Base-by-base conservation (phyloP, 176 grass and related monocot genomes). In the Avena atlantica region DNA sequence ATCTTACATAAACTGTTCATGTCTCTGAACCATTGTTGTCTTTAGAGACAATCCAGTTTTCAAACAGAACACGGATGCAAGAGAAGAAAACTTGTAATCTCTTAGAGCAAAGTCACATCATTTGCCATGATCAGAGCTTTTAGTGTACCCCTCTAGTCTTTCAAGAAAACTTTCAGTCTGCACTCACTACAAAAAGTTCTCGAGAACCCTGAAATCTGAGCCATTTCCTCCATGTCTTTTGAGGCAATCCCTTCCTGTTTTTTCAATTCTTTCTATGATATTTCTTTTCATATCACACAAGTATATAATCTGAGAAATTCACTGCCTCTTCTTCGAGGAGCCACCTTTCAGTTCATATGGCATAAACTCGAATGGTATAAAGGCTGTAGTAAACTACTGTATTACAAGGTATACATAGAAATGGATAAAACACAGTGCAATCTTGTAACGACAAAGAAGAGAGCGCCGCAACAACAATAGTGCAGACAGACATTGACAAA, bases 101-200 rank as follows among this genome's bases (percentile, higher is more conserved):
- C 16, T 62, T 74, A 13, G 17, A 81, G 50, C 25, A 78, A 77
- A 77, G 25, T 9, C 9, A 20, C 40, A 78, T 86, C 52, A 71
- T 78, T 70, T 51, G 42, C 34, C 80, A 83, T 49, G 80, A 84
- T 84, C 49, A 40, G 13, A 40, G 37, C 34, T 68, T 91, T 87
- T 69, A 21, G 48, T 42, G 51, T n/a, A 77, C 4, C 2, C 50
- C 10, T 79, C 55, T 62, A 78, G 6, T 78, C 60, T 80, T 85
- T 34, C n/a, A 45, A 82, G 31, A 21, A n/a, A 70, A 84, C 70
- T 82, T 81, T 74, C 68, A 66, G 82, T 14, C 19, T 5, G 9
- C n/a, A 84, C 20, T 51, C 12, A 0, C 25, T 25, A 0, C 65
- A 24, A 72, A 72, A 79, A 62, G 20, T 63, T 60, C 78, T 60